Evolutionary conservation across 305 asterid species (phyloP).

Genomic region (Rubia tinctorum): DNA sequence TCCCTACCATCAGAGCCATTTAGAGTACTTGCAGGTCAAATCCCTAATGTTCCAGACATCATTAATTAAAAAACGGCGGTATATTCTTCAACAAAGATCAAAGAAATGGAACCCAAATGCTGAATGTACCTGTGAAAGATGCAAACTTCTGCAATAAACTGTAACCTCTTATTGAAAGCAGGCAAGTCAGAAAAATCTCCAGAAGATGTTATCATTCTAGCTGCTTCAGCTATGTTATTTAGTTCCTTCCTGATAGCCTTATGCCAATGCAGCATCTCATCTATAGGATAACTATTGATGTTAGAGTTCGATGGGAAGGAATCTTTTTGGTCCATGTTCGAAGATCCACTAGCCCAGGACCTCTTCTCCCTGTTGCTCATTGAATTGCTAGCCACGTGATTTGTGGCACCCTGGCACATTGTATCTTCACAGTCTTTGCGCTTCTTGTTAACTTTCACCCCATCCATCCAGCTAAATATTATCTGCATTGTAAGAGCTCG

Average conservation of each 20-base stretch:
- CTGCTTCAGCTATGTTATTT: conserved; percentile 85
- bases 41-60: not conserved
- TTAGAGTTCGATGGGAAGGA: conserved; percentile 34
- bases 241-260: conserved; percentile 87
- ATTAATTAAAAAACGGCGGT: not conserved
- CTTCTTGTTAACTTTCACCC: conserved; percentile 61
- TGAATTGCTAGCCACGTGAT: conserved; percentile 28
- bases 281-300: conserved; percentile 52
- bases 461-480: conserved; percentile 98
- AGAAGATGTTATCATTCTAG: conserved; percentile 65
- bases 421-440: conserved; percentile 64
- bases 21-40: not conserved
- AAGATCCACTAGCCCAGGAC: conserved; percentile 49
- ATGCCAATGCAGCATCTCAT: conserved; percentile 96
- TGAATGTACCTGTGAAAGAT: conserved; percentile 81
- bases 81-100: not conserved
- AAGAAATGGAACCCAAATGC: not conserved
- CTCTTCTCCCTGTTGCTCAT: conserved; percentile 32
- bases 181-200: conserved; percentile 90
- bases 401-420: conserved; percentile 21
- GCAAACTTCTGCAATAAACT: conserved; percentile 98
- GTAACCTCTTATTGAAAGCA: conserved; percentile 75
- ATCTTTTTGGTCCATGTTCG: conserved; percentile 36
- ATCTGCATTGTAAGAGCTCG: conserved; percentile 45
- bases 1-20: not conserved